Percentiles rank a stretch among this genome's conserved stretches.
These are phyloP conservation scores for Fomitopsis betulina DNA, from an alignment of 1,284 basidiomycete genomes.

Conservation along the genomic window DNA sequence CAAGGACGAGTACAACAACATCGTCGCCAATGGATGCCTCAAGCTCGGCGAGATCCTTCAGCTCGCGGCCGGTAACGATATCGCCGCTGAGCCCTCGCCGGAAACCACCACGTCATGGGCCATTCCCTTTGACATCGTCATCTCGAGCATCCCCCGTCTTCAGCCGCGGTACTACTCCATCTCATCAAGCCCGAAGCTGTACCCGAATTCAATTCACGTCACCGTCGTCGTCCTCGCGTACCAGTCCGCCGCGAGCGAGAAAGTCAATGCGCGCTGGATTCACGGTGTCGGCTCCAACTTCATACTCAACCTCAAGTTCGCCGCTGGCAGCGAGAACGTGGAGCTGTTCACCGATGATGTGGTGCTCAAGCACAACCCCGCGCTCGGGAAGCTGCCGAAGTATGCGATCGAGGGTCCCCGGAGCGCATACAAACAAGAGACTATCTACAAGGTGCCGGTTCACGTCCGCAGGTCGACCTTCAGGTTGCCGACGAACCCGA, in stretches of 20 bases:
- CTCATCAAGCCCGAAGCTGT: slow-evolving; percentile 91
- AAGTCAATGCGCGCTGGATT: slow-evolving; percentile 57
- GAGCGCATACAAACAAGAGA: slow-evolving; percentile 71
- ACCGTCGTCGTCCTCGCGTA: slow-evolving; percentile 95
- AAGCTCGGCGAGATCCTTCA: slow-evolving; percentile 92
- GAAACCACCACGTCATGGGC: slow-evolving; percentile 80
- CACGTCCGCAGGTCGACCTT: slow-evolving; percentile 96
- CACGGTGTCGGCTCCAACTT: slow-evolving; percentile 92
- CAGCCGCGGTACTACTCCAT: slow-evolving; percentile 99
- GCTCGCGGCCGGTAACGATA: slow-evolving; percentile 78
- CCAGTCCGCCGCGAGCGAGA: slow-evolving; percentile 56
- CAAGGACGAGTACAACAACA: slow-evolving; percentile 80
- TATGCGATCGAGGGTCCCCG: slow-evolving; percentile 92
- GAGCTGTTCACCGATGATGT: slow-evolving; percentile 36
- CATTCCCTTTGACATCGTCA: slow-evolving; percentile 97
- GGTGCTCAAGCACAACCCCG: slow-evolving; percentile 26
- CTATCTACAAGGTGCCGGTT: slow-evolving; percentile 82
- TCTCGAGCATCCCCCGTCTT: slow-evolving; percentile 89
- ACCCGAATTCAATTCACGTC: slow-evolving; percentile 87
- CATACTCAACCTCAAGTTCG: slow-evolving; percentile 85
- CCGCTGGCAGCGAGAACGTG: slow-evolving; percentile 55
- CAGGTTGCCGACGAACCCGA: slow-evolving; percentile 94
- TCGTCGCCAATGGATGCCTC: slow-evolving; percentile 79
- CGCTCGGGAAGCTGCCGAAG: slow-evolving; percentile 49
- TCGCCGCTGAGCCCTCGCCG: slow-evolving; percentile 48